A percentile compares a stretch with the other conserved stretches of the same genome.
phyloP scores from a whole-genome alignment of 1,284 basidiomycete species.

The Apiotrichum sp. region DNA sequence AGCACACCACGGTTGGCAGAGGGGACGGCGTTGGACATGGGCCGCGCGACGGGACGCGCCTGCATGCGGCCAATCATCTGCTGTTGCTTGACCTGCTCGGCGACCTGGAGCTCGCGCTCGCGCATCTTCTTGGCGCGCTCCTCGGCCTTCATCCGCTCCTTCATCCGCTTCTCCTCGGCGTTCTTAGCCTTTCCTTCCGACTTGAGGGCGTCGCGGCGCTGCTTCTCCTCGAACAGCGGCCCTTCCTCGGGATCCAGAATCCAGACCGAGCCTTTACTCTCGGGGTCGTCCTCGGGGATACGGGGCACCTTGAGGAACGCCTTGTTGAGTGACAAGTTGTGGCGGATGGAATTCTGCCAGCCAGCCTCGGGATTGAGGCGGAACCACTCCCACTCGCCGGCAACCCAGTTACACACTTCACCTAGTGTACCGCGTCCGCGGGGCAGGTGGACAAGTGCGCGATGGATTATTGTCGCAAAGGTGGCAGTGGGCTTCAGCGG shows the following conservation, averaged over 20 bases:
- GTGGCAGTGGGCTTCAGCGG: conserved; percentile 46
- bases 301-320: conserved; percentile 80
- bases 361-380: conserved; percentile 67
- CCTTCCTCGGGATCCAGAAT: conserved; percentile 64
- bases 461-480: conserved; percentile 46
- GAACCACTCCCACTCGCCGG: conserved; percentile 82
- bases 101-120: conserved; percentile 20
- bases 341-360: conserved; percentile 92
- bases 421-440: conserved; percentile 79
- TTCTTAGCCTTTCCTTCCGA: conserved; percentile 43
- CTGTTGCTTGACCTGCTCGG: conserved; percentile 20
- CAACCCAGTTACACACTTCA: conserved; percentile 88
- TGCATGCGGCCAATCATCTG: conserved; percentile 13
- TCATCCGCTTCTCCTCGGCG: conserved; percentile 37
- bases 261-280: conserved; percentile 80
- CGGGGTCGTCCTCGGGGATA: conserved; percentile 71
- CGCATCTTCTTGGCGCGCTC: conserved; percentile 32
- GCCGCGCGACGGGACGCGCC: conserved; percentile 14
- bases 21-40: conserved; percentile 10
- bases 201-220: conserved; percentile 38
- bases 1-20: conserved; percentile 30
- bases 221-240: conserved; percentile 45
- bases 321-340: conserved; percentile 80
- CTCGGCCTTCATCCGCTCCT: conserved; percentile 35
- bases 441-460: conserved; percentile 39